A percentile compares a stretch with the other conserved stretches of the same genome.
phyloP scores from a whole-genome alignment of 352 stramenopile genomes.

The Globisporangium polare region DNA sequence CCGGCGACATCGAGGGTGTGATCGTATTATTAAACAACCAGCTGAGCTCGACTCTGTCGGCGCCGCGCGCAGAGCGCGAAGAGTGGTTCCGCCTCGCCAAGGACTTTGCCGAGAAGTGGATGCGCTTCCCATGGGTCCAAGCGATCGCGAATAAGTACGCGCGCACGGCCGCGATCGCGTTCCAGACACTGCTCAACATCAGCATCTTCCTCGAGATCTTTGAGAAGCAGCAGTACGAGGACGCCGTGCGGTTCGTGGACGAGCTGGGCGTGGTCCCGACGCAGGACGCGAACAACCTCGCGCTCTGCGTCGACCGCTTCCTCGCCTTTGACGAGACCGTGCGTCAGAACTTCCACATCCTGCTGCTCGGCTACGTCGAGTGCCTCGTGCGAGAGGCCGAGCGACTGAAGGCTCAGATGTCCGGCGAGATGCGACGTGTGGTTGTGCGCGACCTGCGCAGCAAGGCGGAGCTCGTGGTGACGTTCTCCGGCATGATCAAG shows the following conservation, averaged over 20 bases:
- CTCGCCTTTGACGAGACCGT: constrained; percentile 76
- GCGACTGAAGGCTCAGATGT: constrained; percentile 62
- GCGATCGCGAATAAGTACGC: constrained; percentile 68
- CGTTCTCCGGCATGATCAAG: constrained; percentile 88
- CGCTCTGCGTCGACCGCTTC: constrained; percentile 79
- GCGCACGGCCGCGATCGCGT: constrained; percentile 61
- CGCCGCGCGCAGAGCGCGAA: constrained; percentile 56
- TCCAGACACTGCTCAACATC: constrained; percentile 85
- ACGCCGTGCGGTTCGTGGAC: constrained; percentile 82
- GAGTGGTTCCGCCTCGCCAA: constrained; percentile 82
- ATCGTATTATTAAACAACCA: constrained; percentile 75
- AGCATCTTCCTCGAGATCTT: constrained; percentile 85
- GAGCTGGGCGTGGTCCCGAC: constrained; percentile 71
- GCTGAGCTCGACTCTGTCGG: constrained; percentile 56
- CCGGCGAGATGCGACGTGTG: constrained; percentile 49
- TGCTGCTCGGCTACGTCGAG: constrained; percentile 86
- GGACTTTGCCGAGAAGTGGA: constrained; percentile 85
- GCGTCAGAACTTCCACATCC: constrained; percentile 81
- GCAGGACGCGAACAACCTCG: constrained; percentile 51
- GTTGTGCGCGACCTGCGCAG: constrained; percentile 48
- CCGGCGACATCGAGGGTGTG: constrained; percentile 70
- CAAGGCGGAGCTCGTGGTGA: constrained; percentile 82
- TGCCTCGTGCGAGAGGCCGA: constrained; percentile 82
- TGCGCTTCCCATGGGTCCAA: constrained; percentile 83
- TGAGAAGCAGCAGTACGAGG: constrained; percentile 77